phyloP scores from a whole-genome alignment of 2,329 filamentous ascomycete genomes.

The Xylariaceae sp. region DNA sequence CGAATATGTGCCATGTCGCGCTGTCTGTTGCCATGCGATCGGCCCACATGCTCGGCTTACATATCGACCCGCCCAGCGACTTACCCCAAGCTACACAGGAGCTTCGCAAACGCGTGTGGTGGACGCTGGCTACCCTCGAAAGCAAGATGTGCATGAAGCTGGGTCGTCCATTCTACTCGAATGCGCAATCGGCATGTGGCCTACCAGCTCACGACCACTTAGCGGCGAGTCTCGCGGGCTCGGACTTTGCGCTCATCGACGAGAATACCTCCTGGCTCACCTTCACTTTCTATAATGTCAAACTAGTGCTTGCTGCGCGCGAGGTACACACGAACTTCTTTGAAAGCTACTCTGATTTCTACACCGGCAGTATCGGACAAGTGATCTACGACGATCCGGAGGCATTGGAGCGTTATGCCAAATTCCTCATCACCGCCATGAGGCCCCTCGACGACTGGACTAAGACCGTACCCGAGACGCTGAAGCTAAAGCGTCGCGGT shows the following conservation, averaged over 20 bases:
- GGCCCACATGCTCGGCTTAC: constrained; percentile 44
- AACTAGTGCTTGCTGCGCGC: constrained; percentile 32
- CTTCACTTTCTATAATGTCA: constrained; percentile 33
- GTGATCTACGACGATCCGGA: constrained; percentile 23
- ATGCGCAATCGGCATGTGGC: constrained; percentile 32
- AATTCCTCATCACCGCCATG: constrained; percentile 19
- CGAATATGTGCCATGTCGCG: constrained; percentile 42
- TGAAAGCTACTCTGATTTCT: constrained; percentile 29
- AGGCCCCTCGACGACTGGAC: constrained; percentile 33
- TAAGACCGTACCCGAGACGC: constrained; percentile 32
- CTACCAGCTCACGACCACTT: constrained; percentile 36
- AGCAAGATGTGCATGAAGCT: constrained; percentile 43
- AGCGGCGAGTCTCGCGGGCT: constrained; percentile 29
- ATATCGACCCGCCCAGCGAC: constrained; percentile 44
- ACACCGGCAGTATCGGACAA: constrained; percentile 24
- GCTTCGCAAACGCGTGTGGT: constrained; percentile 46
- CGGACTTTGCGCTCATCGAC: constrained; percentile 31
- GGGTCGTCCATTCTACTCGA: constrained; percentile 39
- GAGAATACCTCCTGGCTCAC: constrained; percentile 37
- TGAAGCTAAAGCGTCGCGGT: constrained; percentile 33
- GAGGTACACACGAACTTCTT: constrained; percentile 35
- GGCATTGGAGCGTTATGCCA: constrained; percentile 28
- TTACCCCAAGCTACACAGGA: constrained; percentile 19
- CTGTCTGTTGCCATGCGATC: constrained; percentile 39
- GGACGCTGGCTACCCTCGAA: constrained; percentile 45